phyloP scores from a whole-genome alignment of 2,329 filamentous ascomycete genomes.

The Pseudogymnoascus sp. region DNA sequence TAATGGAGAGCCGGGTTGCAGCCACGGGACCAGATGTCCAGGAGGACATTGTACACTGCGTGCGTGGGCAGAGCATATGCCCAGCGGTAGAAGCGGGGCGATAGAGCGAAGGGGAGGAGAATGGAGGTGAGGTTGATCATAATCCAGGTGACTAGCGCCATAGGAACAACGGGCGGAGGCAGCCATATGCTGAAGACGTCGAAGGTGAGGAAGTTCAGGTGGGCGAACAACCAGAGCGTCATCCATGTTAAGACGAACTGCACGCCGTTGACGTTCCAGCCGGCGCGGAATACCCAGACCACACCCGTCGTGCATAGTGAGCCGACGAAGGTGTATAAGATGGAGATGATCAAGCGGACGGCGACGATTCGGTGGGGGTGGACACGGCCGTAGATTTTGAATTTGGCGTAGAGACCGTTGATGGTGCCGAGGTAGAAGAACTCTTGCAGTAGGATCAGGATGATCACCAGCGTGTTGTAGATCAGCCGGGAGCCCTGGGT shows the following conservation, averaged over 20 bases:
- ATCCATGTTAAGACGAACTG: constrained; percentile 50
- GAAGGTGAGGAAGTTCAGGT: constrained; percentile 35
- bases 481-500: constrained; percentile 28
- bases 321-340: constrained; percentile 29
- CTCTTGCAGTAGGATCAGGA: constrained; percentile 29
- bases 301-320: constrained; percentile 32
- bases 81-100: constrained; percentile 51
- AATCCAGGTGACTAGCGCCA: constrained; percentile 47
- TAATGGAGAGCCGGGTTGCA: constrained; percentile 32
- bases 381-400: constrained; percentile 19
- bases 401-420: constrained; percentile 24
- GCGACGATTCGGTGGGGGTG: constrained; percentile 21
- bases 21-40: constrained; percentile 35
- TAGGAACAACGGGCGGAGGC: constrained; percentile 31
- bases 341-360: constrained; percentile 23
- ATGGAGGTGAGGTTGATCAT: constrained; percentile 54
- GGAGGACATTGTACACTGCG: constrained; percentile 38
- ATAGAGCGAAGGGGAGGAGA: constrained; percentile 51
- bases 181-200: constrained; percentile 31
- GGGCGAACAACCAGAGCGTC: constrained; percentile 52
- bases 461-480: constrained; percentile 33
- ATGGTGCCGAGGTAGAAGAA: constrained; percentile 25
- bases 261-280: constrained; percentile 39
- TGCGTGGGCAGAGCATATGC: constrained; percentile 57
- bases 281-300: constrained; percentile 37